These are phyloP conservation scores for Corymbia citriodora DNA, from an alignment of 441 rosid genomes.

Conservation along the genomic window DNA sequence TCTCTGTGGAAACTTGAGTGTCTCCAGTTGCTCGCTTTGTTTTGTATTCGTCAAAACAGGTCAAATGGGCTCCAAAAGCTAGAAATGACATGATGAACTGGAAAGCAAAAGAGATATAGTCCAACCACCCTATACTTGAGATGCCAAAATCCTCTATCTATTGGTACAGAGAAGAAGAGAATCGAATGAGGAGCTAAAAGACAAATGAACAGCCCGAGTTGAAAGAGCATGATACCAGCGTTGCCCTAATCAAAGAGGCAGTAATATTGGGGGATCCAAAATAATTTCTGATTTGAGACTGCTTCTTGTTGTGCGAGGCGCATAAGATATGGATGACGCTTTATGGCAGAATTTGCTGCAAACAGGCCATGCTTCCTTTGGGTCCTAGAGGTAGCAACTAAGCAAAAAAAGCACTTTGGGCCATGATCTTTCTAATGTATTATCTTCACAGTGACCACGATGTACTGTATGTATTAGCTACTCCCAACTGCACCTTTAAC, in stretches of 20 bases:
- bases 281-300: background rate
- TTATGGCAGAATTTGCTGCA: background rate
- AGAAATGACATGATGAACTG: background rate
- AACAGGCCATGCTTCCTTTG: background rate
- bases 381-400: background rate
- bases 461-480: background rate
- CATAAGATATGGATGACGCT: background rate
- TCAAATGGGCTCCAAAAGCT: background rate
- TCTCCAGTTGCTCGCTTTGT: background rate
- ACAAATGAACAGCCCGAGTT: background rate
- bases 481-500: slow-evolving; percentile 22
- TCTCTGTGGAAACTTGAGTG: background rate
- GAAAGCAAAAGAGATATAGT: background rate
- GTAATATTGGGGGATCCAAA: background rate
- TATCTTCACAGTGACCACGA: background rate
- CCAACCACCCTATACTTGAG: background rate
- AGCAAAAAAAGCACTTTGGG: background rate
- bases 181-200: background rate
- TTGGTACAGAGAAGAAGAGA: background rate
- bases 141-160: background rate
- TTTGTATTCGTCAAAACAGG: background rate
- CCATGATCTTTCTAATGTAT: background rate
- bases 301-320: background rate
- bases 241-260: background rate
- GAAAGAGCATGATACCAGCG: background rate